Base-by-base conservation (phyloP, 2,329 filamentous ascomycete species). In the Lizonia empirigonia region DNA sequence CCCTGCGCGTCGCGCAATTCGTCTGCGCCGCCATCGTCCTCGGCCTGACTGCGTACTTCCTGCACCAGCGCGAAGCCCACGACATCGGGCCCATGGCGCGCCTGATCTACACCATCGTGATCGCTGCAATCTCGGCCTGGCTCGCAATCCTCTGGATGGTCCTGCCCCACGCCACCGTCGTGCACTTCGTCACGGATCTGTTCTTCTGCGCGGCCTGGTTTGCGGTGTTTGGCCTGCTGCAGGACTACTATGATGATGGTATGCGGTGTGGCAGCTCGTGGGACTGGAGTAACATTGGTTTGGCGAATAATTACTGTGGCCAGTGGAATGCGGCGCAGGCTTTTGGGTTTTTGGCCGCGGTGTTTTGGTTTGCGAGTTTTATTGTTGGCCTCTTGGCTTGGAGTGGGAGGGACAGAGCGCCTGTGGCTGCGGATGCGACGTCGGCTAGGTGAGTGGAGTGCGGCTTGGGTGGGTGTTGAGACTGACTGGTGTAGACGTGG, bases 81-180 rank as follows among this genome's bases (percentile, higher is more conserved):
- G 76, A 78, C 44, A 70, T 77, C 52, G 85, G 82, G 80, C 74
- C 78, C 16, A 75, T 82, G 32, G 82, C 80, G 34, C 85, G 88
- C 47, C 87, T 87, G 77, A 89, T 91, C 74, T 92, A 91, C 77
- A 85, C 86, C 50, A 83, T 87, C 66, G 82, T 90, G 13, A 79
- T 91, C 16, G 85, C 89, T 6, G 85, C 79, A 19, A 64, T 91
- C 23, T 84, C 85, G 13, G 84, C 90, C 42, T 70, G 91, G 36
- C 76, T 89, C 13, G 78, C 83, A 7, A 73, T 92, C 18, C 68
- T 91, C 56, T 90, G 87, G 83, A 78, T 91, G 26, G 77, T 91
- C 24, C 88, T 88, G 2, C 88, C 89, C 67, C 80, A 83, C 1
- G 74, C 76, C 41, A 80, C 78, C 36, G 88, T 90, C 71, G 78